These are phyloP conservation scores for Amylocystis lapponica DNA, from an alignment of 768 basidiomycete species.

Conservation along the genomic window DNA sequence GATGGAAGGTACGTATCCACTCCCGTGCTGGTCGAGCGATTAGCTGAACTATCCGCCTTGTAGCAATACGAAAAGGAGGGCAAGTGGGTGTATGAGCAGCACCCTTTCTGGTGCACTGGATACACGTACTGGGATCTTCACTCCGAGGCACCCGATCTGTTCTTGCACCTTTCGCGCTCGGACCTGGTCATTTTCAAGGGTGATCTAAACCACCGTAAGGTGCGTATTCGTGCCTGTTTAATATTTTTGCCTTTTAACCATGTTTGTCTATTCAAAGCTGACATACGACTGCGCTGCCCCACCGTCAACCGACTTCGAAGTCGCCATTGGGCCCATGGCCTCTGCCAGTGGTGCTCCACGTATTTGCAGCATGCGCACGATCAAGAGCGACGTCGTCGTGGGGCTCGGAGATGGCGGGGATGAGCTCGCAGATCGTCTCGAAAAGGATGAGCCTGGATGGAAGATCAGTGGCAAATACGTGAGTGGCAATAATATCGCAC, in stretches of 20 bases:
- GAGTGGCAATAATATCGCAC: conserved; percentile 27
- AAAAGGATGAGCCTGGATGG: conserved; percentile 87
- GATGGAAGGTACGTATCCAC: conserved; percentile 72
- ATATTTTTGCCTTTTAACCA: neutral
- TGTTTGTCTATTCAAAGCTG: conserved; percentile 24
- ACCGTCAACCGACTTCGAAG: conserved; percentile 80
- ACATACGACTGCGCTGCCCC: conserved; percentile 86
- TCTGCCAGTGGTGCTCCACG: conserved; percentile 83
- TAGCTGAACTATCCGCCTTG: neutral
- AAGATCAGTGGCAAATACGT: conserved; percentile 97
- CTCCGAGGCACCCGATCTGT: conserved; percentile 82
- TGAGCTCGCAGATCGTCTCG: conserved; percentile 68
- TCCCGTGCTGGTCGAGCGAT: neutral
- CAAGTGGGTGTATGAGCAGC: conserved; percentile 92
- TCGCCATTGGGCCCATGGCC: conserved; percentile 91
- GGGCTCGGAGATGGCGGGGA: conserved; percentile 70
- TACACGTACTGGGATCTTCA: conserved; percentile 91
- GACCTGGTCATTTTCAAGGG: conserved; percentile 95
- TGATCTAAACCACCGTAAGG: conserved; percentile 87
- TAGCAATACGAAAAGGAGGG: conserved; percentile 91
- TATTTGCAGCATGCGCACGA: conserved; percentile 80
- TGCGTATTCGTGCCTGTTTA: conserved; percentile 3
- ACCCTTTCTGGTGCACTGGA: conserved; percentile 94
- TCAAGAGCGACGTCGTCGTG: conserved; percentile 95
- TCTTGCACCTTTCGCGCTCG: conserved; percentile 84